Base-by-base conservation (phyloP, 345 rosid species). In the Lumnitzera littorea region DNA sequence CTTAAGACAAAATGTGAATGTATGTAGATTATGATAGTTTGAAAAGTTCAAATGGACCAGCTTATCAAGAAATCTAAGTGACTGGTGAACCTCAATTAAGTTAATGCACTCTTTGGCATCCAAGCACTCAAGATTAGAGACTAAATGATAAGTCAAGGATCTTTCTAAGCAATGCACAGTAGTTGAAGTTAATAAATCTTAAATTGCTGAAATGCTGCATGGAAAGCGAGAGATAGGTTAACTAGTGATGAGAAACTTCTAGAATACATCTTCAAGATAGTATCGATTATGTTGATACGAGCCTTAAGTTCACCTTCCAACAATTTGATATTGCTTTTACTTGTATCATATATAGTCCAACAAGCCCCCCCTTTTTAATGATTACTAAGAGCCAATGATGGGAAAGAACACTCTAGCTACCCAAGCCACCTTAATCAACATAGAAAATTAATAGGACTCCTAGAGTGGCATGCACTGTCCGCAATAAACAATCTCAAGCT, bases 91-190 rank as follows among this genome's bases (percentile, higher is more conserved):
- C 8, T 50, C 58, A 46, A 41, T 43, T 24, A 66, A 48, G 20
- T 57, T 53, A 14, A 23, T 16, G 50, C 58, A 66, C 6, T 53
- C 53, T 1, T 24, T 2, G 14, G 55, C 53, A 4, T 46, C 17
- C 16, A 55, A 15, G 11, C 25, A 13, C 60, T 55, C 58, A 16
- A 66, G 70, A 58, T 66, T 66, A 58, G 41, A 46, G 10, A 60
- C 12, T n/a, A 7, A 57, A 0, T 0, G 70, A 66, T 24, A 66
- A 31, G 46, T 58, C 59, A 4, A 58, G 70, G 13, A 46, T 15
- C 25, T 29, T 51, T n/a, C n/a, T 46, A 0, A 53, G 47, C 41
- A 5, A 27, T 46, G 27, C 0, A 2, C 59, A 66, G 48, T 17
- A 12, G 41, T 46, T 25, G 5, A 66, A 53, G 46, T 59, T 13